These are phyloP conservation scores for Wilcoxina mikolae DNA, from an alignment of 495 filamentous ascomycete genomes.

Conservation along the genomic window DNA sequence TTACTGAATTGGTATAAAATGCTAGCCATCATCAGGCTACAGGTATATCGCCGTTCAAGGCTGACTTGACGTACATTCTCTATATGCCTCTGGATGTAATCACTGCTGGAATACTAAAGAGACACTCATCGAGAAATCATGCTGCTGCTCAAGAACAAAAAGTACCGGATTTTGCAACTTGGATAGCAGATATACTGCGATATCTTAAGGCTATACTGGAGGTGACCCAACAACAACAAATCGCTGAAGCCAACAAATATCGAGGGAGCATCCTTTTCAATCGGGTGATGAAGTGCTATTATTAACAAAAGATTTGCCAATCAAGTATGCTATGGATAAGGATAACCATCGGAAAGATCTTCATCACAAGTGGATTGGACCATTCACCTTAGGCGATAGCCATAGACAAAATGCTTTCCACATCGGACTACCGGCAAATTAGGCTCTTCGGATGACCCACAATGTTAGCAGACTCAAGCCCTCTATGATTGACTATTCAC, in stretches of 20 bases:
- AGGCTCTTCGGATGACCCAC: neutral
- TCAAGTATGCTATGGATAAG: neutral
- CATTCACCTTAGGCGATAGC: neutral
- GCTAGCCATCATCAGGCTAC: neutral
- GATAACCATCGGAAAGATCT: neutral
- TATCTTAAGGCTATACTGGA: no score
- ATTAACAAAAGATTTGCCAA: neutral
- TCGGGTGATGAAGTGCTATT: neutral
- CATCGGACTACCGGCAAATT: neutral
- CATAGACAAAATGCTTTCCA: neutral
- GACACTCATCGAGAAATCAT: neutral
- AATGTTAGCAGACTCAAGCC: neutral
- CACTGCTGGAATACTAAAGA: neutral
- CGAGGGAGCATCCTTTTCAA: neutral
- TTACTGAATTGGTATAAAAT: slow-evolving; percentile 6
- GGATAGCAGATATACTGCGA: no score
- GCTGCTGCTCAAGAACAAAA: neutral
- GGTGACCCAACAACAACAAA: neutral
- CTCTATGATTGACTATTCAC: neutral
- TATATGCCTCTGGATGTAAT: slow-evolving; percentile 2
- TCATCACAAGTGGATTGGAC: neutral
- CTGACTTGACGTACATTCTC: neutral
- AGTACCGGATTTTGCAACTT: no score
- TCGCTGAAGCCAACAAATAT: neutral
- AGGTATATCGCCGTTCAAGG: slow-evolving; percentile 5